Evolutionary conservation across 2,329 filamentous ascomycete species (phyloP).

Genomic region (Aspergillus japonicus): DNA sequence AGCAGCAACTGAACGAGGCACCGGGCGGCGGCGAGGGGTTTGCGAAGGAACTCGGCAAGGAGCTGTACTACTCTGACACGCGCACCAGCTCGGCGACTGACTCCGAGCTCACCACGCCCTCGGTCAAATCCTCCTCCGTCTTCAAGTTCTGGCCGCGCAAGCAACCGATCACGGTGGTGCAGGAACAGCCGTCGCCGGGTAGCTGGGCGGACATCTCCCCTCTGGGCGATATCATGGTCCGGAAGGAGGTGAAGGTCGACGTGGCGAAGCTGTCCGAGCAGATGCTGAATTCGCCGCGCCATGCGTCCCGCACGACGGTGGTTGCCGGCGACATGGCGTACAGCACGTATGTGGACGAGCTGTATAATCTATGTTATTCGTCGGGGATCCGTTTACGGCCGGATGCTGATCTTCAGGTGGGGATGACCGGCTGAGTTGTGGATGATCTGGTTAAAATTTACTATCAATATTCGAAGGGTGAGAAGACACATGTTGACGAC

Average conservation of each 20-base stretch:
- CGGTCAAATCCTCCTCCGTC: constrained; percentile 22
- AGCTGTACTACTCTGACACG: constrained; percentile 51
- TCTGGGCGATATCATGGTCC: constrained; percentile 61
- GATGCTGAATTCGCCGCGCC: constrained; percentile 16
- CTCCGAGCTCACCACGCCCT: constrained; percentile 21
- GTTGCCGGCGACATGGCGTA: constrained; percentile 25
- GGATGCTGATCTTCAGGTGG: constrained; percentile 19
- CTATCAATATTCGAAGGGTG: background rate
- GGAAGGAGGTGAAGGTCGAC: constrained; percentile 61
- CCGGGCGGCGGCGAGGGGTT: constrained; percentile 60
- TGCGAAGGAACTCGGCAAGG: constrained; percentile 59
- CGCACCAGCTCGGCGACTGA: constrained; percentile 27
- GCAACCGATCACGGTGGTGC: background rate
- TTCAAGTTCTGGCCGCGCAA: constrained; percentile 25
- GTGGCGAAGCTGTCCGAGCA: constrained; percentile 32
- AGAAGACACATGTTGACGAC: background rate
- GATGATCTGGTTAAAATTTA: background rate
- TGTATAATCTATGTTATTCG: constrained; percentile 40
- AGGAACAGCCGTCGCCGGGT: constrained; percentile 18
- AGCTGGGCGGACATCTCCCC: constrained; percentile 21
- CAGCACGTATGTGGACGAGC: constrained; percentile 50
- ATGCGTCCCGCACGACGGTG: constrained; percentile 26
- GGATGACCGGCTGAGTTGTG: background rate
- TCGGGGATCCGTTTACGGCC: constrained; percentile 29
- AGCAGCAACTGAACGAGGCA: constrained; percentile 61